Base-by-base conservation (phyloP, 176 grass and related monocot genomes). In the Eleusine indica region DNA sequence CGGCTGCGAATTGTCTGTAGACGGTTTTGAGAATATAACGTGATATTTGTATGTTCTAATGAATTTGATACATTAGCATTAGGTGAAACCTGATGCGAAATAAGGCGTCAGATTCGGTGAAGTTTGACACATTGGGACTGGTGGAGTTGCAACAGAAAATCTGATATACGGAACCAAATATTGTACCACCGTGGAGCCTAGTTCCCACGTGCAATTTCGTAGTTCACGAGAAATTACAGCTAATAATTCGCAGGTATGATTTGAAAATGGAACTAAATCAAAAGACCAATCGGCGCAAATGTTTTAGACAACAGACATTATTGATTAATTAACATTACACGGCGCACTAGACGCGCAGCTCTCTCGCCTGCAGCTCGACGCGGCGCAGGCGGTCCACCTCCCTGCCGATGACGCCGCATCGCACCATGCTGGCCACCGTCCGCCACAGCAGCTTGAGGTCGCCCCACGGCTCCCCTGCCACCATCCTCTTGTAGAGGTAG, bases 401-500 rank as follows among this genome's bases (percentile, higher is more conserved):
- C 78, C 68, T 81, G 49, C 93, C 87, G 64, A 99, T 77, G 71
- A 99, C 70, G 48, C 85, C 66, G 65, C 89, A 91, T 46, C 91
- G 86, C 68, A 91, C 65, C 84, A 95, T 79, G 76, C 76, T 92
- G 14, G 82, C 85, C 41, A 88, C 70, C 19, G 91, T 90, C 64
- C 78, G 87, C 96, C 96, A 96, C 40, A 88, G 80, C 68, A 99
- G 74, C 60, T 80, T 86, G 80, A 94, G 65, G 44, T 96, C 93
- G 0, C 86, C 86, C 85, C 56, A 81, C 21, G 91, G 81, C 67
- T 87, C 74, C 19, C 74, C 89, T 2, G 79, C 74, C 30, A 73
- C 88, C 96, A 95, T 99, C 82, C 78, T 82, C 91, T 99, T 99
- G 83, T 96, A 81, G 19, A 98, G 85, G 84, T 99, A 99, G 86